Base-by-base conservation (phyloP, 2,329 filamentous ascomycete genomes). In the Neurospora crassa region DNA sequence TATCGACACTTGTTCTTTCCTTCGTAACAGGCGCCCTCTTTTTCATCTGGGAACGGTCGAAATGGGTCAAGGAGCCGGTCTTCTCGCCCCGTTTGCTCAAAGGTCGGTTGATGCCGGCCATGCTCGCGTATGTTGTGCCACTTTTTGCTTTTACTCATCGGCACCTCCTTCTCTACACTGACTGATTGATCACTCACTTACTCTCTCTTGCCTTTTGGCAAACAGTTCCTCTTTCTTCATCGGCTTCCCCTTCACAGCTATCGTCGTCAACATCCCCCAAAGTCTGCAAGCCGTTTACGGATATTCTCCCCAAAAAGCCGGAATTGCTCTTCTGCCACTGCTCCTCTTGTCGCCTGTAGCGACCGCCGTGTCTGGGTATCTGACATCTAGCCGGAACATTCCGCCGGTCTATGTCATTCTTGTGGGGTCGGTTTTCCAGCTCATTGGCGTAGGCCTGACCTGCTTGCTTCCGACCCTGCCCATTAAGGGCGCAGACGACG, bases 191-290 rank as follows among this genome's bases (percentile, higher is more conserved):
- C 16, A 69, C 67, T 68, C 29, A 10, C 8, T 18, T 29, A 18
- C 41, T 12, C 10, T 12, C 18, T 4, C 1, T 45, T 20, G 0
- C 10, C 2, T 11, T 43, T 18, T 34, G 16, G 2, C 10, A 24
- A 14, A 1, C 67, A 79, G 78, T 41, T 74, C 74, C 59, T 76
- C 74, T 34, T 79, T 80, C 71, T 73, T 80, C 68, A 79, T 76
- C 12, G 80, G 78, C 4, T 77, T 77, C 20, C 79, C 78, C 5
- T 82, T 81, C 72, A 78, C 79, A 75, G 76, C 78, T 3, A 75
- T 78, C 11, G 68, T 80, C 40, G 77, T 83, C 75, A 80, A 79
- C 70, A 76, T 80, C 18, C 81, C 80, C 2, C 81, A 82, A 72
- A 74, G 79, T 41, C 77, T 78, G 40, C 81, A 82, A 69, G 76